Percentiles rank a stretch among this genome's conserved stretches.
Conservation (phyloP, 2,329 filamentous ascomycete species). For the Byssoonygena ceratinophila region DNA sequence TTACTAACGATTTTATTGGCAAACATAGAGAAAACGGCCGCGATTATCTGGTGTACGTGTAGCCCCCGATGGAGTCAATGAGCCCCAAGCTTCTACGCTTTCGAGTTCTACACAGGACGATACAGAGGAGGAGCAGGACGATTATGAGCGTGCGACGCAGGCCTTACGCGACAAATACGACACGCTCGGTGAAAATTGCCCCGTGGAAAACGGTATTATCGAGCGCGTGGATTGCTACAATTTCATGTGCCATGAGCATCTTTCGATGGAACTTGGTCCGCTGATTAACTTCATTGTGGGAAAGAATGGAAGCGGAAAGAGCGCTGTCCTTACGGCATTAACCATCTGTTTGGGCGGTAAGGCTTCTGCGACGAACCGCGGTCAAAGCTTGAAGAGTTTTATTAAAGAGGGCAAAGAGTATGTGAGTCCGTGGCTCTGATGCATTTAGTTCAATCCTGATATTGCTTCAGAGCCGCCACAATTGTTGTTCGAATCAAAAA, state of each 20-base stretch:
- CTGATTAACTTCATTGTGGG: conserved; percentile 97
- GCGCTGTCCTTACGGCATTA: conserved; percentile 83
- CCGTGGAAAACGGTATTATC: conserved; percentile 75
- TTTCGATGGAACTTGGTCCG: conserved; percentile 77
- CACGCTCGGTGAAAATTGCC: conserved; percentile 55
- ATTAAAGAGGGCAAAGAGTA: conserved; percentile 80
- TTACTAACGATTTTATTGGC: not conserved
- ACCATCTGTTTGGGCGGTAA: conserved; percentile 93
- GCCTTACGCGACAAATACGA: conserved; percentile 45
- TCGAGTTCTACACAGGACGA: not conserved
- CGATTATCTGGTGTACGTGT: conserved; percentile 1
- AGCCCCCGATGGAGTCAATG: not conserved
- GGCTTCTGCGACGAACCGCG: conserved; percentile 83
- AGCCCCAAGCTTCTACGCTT: not conserved
- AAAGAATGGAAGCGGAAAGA: conserved; percentile 96
- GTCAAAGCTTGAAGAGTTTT: conserved; percentile 75
- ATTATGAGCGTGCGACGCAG: conserved; percentile 53
- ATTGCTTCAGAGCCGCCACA: conserved; percentile 40
- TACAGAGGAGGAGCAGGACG: conserved; percentile 24
- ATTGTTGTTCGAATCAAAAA: conserved; percentile 87
- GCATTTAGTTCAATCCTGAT: not conserved
- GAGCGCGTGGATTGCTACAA: conserved; percentile 79
- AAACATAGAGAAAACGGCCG: conserved; percentile 5
- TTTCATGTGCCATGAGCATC: conserved; percentile 87
- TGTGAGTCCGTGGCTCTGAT: conserved; percentile 24